phyloP scores from a whole-genome alignment of 1,284 basidiomycete species.

The Pascua guehoae region DNA sequence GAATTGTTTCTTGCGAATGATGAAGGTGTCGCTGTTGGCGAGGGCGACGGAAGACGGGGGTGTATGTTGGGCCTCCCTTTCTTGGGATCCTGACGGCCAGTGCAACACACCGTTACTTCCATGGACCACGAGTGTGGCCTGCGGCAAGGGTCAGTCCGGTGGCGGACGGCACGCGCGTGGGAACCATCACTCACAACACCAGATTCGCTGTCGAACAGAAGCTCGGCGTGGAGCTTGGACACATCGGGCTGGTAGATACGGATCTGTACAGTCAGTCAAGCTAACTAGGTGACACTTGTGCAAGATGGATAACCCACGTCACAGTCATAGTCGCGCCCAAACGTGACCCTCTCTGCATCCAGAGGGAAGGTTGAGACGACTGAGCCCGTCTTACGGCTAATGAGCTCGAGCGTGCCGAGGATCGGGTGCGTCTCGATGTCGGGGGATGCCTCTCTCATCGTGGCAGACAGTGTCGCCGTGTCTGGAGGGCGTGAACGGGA shows the following conservation, averaged over 20 bases:
- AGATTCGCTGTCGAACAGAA: slow-evolving; percentile 39
- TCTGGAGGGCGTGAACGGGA: no score
- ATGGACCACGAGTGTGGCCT: slow-evolving; percentile 39
- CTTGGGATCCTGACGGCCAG: slow-evolving; percentile 8
- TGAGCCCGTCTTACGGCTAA: slow-evolving; percentile 31
- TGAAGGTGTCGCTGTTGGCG: slow-evolving; percentile 36
- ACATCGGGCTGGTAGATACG: slow-evolving; percentile 46
- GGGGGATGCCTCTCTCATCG: slow-evolving; percentile 8
- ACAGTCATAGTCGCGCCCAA: slow-evolving; percentile 41
- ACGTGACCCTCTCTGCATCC: slow-evolving; percentile 34
- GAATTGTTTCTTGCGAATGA: slow-evolving; percentile 44
- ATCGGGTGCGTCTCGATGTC: slow-evolving; percentile 3
- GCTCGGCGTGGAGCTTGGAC: slow-evolving; percentile 44
- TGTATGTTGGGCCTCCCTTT: slow-evolving; percentile 11
- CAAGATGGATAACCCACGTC: slow-evolving; percentile 29
- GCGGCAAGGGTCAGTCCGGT: slow-evolving; percentile 2
- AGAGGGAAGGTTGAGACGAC: slow-evolving; percentile 33
- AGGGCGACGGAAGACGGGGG: slow-evolving; percentile 27
- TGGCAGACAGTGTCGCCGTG: no score
- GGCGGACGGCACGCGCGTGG: neutral
- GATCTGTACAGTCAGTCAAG: slow-evolving; percentile 24
- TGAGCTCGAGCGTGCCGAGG: slow-evolving; percentile 32
- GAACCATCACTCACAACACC: slow-evolving; percentile 27
- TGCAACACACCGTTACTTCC: slow-evolving; percentile 36
- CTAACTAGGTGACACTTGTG: neutral